Base-by-base conservation (phyloP, 768 basidiomycete genomes). In the Suillus sp. region DNA sequence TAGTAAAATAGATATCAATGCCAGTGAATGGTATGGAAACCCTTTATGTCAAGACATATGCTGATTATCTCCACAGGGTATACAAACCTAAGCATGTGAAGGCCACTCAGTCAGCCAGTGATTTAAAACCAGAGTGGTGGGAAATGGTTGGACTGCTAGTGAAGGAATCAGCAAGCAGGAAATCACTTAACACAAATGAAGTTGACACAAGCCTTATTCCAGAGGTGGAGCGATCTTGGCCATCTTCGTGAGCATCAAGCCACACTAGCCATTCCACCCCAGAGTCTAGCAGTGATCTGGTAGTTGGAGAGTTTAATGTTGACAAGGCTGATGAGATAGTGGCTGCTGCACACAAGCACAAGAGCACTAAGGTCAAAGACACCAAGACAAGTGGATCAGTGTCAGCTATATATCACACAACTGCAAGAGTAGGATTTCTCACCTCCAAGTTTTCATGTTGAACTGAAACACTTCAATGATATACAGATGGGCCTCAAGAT, bases 401-500 rank as follows among this genome's bases (percentile, higher is more conserved):
- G n/a, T n/a, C 30, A 59, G 56, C n/a, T n/a, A 30, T 3, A 30
- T 56, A 25, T 43, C 3, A 22, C 18, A 59, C 57, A 20, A 59
- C 57, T 35, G 37, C 32, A 35, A n/a, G 27, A 40, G 56, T 58
- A 58, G 0, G 34, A 27, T 58, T 25, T 54, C 25, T 13, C 14
- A 22, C 34, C 35, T 37, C n/a, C n/a, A n/a, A n/a, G n/a, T n/a
- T n/a, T n/a, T n/a, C n/a, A n/a, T n/a, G n/a, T n/a, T n/a, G n/a
- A n/a, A n/a, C n/a, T n/a, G 16, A 58, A 34, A 37, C 4, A 30
- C 27, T 38, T 18, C n/a, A n/a, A n/a, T n/a, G 20, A 3, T 5
- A 2, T 42, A 18, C 1, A 59, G 57, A 59, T 59, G 57, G 57
- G 57, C 9, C 37, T 59, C 37, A 38, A 34, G 57, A 20, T 59